Evolutionary conservation across 148 eudicot species (phyloP).

Genomic region (Amaranthus palmeri): DNA sequence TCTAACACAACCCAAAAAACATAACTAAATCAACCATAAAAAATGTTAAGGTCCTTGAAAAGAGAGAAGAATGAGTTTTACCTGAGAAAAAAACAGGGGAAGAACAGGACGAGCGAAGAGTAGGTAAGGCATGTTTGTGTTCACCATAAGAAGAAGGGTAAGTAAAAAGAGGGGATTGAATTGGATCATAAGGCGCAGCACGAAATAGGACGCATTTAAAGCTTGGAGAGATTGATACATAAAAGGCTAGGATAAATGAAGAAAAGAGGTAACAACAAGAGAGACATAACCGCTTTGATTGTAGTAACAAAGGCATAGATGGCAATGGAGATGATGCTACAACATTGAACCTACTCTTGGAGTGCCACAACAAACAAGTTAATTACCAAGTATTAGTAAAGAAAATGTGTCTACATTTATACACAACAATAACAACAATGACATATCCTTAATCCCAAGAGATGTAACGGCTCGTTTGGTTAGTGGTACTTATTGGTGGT

Average conservation of each 20-base stretch:
- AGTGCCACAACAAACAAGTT: no score
- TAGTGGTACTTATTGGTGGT: no score
- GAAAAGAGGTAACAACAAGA: constrained; percentile 62
- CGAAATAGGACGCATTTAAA: constrained; percentile 70
- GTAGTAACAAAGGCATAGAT: constrained; percentile 40
- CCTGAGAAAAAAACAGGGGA: constrained; percentile 92
- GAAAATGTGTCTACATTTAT: no score
- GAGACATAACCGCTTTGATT: constrained; percentile 77
- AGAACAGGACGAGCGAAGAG: constrained; percentile 62
- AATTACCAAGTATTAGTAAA: no score
- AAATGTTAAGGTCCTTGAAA: background rate
- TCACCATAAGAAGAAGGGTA: constrained; percentile 80
- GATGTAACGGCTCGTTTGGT: no score
- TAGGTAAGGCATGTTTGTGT: constrained; percentile 79
- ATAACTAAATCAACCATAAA: background rate
- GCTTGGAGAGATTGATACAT: constrained; percentile 53
- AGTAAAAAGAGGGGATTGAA: constrained; percentile 63
- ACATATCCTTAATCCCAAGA: no score
- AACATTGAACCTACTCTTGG: background rate
- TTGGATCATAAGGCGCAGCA: constrained; percentile 57
- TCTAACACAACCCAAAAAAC: constrained; percentile 35
- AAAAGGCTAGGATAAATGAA: constrained; percentile 51
- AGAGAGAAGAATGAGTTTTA: constrained; percentile 5
- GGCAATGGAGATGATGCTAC: constrained; percentile 6
- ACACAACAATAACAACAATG: no score